Evolutionary conservation across 371 early-diverging fungal species (phyloP), one percentile per base, ranked within the genome.

Genomic region (Saksenaea vasiformis): DNA sequence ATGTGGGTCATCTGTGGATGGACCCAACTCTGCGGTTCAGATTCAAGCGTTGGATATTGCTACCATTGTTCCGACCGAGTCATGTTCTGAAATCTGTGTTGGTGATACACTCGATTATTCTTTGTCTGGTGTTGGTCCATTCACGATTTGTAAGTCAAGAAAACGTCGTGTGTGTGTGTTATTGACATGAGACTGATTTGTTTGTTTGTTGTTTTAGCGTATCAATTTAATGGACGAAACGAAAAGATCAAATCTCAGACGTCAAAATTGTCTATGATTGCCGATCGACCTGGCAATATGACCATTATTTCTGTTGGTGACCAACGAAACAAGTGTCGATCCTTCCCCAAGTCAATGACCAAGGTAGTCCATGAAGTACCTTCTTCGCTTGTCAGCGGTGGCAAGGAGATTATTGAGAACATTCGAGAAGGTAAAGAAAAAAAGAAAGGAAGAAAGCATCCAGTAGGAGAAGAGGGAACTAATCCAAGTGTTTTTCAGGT

Each of bases 281-380:
- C 85, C 17, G 85, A 84, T 58, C 79, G 78, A 37, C 77, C 85
- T 31, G 85, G 85, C 38, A 84, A 84, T 60, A 56, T 84, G 34
- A 82, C 85, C 0, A 78, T 84, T 62, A 47, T 80, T 1, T 81
- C 81, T 9, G 78, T 84, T 24, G 83, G 85, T 37, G 78, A 84
- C 59, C 75, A 82, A 35, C 68, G 78, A 31, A 80, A 84, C 65
- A 73, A 82, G 51, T 84, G 85, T 44, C 76, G 76, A 10, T 78
- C 79, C 0, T 79, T 68, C 55, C 76, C 81, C 34, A 70, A 72
- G 61, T 66, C 72, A 22, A 64, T 84, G 38, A 67, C 72, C 13
- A 74, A 71, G 24, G 61, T 68, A 28, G 78, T 84, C 34, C 77
- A 82, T 65, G 74, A 74, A 39, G 59, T 82, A 1, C 85, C 85